Evolutionary conservation across 495 filamentous ascomycete species (phyloP).

Genomic region (Penicillium maclennaniae): DNA sequence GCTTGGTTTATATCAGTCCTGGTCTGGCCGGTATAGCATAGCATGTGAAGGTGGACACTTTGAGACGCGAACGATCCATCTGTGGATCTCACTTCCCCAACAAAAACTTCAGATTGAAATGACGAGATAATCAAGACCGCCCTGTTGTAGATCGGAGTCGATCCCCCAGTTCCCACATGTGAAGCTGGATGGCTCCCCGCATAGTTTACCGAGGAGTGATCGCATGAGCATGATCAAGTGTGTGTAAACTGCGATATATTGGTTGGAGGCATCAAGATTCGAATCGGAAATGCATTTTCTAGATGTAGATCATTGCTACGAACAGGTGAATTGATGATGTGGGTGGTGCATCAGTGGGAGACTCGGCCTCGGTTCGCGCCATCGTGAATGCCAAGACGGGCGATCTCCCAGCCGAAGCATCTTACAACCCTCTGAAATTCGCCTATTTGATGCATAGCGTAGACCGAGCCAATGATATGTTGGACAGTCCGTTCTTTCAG

Average conservation of each 20-base stretch:
- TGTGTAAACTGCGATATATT: not conserved
- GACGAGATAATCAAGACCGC: conserved; percentile 1
- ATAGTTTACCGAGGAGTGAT: conserved; percentile 1
- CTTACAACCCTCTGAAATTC: not conserved
- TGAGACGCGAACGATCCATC: conserved; percentile 5
- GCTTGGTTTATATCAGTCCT: conserved; percentile 17
- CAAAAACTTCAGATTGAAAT: conserved; percentile 16
- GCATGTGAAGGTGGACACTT: conserved; percentile 18
- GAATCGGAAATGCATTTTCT: not conserved
- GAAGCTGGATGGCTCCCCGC: conserved; percentile 10
- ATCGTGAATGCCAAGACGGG: conserved; percentile 11
- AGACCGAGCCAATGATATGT: not conserved
- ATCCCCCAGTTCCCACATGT: conserved; percentile 16
- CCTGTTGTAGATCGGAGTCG: conserved; percentile 1
- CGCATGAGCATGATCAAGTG: not conserved
- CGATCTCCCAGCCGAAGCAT: not conserved
- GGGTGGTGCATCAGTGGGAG: not conserved
- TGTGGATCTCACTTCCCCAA: conserved; percentile 21
- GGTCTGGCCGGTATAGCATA: not conserved
- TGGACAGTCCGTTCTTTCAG: not conserved
- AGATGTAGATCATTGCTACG: not conserved
- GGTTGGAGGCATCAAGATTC: not conserved
- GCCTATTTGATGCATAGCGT: not conserved
- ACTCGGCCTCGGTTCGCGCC: conserved; percentile 8
- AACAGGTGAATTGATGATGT: not conserved